Evolutionary conservation across 345 rosid species (phyloP), one percentile per base, ranked within the genome.

Genomic region (Lepidium africanum): DNA sequence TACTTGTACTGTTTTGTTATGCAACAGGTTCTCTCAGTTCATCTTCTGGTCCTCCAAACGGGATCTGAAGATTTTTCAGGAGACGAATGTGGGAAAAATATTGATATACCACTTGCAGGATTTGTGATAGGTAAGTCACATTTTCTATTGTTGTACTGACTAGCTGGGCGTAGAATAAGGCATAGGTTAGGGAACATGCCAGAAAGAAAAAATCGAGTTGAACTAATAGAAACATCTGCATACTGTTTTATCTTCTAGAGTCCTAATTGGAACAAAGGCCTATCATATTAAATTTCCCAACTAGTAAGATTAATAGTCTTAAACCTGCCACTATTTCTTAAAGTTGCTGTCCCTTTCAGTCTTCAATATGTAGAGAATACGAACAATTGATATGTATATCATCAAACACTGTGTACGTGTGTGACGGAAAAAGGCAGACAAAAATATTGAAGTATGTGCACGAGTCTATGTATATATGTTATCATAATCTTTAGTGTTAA

Each of bases 51-150:
- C 67, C 70, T 90, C 77, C 88, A 90, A 85, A 79, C 72, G 58
- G 70, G 52, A 25, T 67, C 78, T 12, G 69, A 79, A 50, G 72
- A 64, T 54, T 50, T 61, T 51, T 65, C 74, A 19, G 59, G 10
- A 62, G 17, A 48, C 23, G 16, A 69, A 57, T 58, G 25, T 56
- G 49, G 66, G 61, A 58, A 58, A 42, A 77, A 13, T 75, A 60
- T 93, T 47, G 78, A 82, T 65, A 87, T 93, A 77, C 90, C 94
- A 48, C 79, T 93, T 54, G 90, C 86, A 48, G 85, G 90, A 51
- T 84, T 93, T 83, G 75, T 84, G 57, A 63, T 90, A 62, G 97
- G 98, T 88, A 79, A 83, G 83, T 71, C 80, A 14, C 66, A 59
- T 50, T 39, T 16, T 59, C 65, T 59, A 30, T 57, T 60, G 30